Evolutionary conservation across 2,329 filamentous ascomycete genomes (phyloP).

Genomic region (Talaromyces pinophilus): DNA sequence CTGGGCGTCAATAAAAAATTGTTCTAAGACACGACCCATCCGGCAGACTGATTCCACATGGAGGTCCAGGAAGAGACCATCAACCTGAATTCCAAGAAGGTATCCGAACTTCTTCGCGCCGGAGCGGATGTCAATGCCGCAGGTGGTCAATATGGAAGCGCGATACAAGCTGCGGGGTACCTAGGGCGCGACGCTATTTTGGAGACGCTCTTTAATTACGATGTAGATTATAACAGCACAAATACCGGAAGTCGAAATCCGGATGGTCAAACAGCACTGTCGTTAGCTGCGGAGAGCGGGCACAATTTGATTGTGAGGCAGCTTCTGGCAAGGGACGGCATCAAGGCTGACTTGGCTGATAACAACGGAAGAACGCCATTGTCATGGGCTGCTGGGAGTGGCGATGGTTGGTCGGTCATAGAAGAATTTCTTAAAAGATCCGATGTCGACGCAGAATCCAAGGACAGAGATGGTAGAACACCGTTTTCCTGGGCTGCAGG

Average conservation of each 20-base stretch:
- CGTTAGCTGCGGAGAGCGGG: conserved; percentile 6
- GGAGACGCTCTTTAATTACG: not conserved
- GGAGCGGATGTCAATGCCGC: not conserved
- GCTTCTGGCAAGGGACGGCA: conserved; percentile 1
- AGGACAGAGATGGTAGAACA: conserved; percentile 2
- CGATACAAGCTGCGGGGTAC: conserved; percentile 5
- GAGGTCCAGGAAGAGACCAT: not conserved
- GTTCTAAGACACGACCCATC: not conserved
- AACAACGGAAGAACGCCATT: conserved; percentile 11
- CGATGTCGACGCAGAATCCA: not conserved
- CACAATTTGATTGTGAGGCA: not conserved
- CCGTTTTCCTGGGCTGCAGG: conserved; percentile 14
- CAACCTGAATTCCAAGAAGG: not conserved
- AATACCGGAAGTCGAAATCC: not conserved
- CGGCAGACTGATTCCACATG: not conserved
- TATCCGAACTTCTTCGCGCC: not conserved
- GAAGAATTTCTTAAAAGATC: not conserved
- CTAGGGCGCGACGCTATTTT: not conserved
- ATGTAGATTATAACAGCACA: not conserved
- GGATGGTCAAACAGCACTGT: conserved; percentile 2
- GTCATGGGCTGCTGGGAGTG: conserved; percentile 8
- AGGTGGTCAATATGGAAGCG: conserved; percentile 4
- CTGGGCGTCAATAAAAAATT: too few relatives aligned
- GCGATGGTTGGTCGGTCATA: not conserved
- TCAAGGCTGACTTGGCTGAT: not conserved